Percentiles rank a stretch among this genome's conserved stretches.
Conservation (phyloP, 306 rosid genomes). For the Vigna nakashimae region DNA sequence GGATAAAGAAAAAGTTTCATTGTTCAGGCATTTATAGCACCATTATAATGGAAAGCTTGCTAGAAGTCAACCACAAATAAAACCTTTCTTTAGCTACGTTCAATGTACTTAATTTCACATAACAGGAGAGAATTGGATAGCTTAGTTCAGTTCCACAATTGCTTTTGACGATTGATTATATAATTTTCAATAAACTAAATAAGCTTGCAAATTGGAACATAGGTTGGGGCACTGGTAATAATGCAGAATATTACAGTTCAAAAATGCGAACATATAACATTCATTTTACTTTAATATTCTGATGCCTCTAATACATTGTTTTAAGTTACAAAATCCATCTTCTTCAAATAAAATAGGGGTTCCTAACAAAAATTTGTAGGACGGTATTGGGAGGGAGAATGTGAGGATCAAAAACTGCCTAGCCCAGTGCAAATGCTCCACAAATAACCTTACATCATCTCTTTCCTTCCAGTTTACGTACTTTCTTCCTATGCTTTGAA, state of each 20-base stretch:
- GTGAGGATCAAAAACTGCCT: conserved; percentile 6
- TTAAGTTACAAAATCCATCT: conserved; percentile 31
- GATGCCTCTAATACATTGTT: background rate
- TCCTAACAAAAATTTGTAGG: conserved; percentile 47
- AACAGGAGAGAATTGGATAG: background rate
- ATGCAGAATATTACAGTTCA: conserved; percentile 29
- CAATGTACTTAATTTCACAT: too few species aligned
- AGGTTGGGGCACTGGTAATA: background rate
- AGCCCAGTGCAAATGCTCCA: conserved; percentile 45
- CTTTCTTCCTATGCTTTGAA: conserved; percentile 74
- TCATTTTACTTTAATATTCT: background rate
- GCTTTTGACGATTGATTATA: background rate
- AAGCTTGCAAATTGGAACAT: background rate
- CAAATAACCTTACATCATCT: conserved; percentile 48
- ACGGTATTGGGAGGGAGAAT: background rate
- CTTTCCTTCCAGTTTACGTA: conserved; percentile 60
- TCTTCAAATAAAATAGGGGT: conserved; percentile 9
- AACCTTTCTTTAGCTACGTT: too few species aligned
- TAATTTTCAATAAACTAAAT: background rate
- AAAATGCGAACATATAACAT: background rate
- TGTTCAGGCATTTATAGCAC: too few species aligned
- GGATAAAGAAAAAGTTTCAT: background rate
- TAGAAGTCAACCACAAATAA: too few species aligned
- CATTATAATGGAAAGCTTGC: too few species aligned
- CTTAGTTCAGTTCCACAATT: conserved; percentile 10